phyloP scores from a whole-genome alignment of 768 basidiomycete genomes.

The Arthromyces matolae region DNA sequence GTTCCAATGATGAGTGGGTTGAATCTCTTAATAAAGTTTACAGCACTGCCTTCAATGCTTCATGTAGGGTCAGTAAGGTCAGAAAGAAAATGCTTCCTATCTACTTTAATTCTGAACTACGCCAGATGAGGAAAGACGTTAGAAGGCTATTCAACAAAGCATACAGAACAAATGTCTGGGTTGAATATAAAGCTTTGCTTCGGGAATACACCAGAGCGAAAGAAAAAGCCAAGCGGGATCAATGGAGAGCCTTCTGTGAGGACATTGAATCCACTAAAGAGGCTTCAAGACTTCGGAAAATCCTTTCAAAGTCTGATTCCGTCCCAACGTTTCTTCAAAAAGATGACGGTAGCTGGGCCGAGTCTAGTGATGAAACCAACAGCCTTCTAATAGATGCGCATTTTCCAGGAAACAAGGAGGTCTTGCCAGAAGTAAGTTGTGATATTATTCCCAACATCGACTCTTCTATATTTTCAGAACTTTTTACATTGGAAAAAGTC shows the following conservation, averaged over 20 bases:
- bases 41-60: too few relatives aligned
- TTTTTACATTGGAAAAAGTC: background rate
- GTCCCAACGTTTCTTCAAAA: background rate
- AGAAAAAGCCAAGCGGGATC: background rate
- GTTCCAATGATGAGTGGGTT: too few relatives aligned
- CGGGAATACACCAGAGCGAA: background rate
- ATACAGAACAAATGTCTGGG: background rate
- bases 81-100: too few relatives aligned
- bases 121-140: too few relatives aligned
- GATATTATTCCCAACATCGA: background rate
- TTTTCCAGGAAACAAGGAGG: background rate
- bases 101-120: too few relatives aligned
- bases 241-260: background rate
- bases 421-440: background rate
- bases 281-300: background rate
- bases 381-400: background rate
- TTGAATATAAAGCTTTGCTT: background rate
- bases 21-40: too few relatives aligned
- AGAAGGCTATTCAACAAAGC: background rate
- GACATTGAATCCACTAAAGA: background rate
- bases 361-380: background rate
- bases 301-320: background rate
- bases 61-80: too few relatives aligned
- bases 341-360: background rate
- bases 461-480: background rate